Conservation (phyloP, 768 basidiomycete genomes). For the Leccinum subtestaceum region DNA sequence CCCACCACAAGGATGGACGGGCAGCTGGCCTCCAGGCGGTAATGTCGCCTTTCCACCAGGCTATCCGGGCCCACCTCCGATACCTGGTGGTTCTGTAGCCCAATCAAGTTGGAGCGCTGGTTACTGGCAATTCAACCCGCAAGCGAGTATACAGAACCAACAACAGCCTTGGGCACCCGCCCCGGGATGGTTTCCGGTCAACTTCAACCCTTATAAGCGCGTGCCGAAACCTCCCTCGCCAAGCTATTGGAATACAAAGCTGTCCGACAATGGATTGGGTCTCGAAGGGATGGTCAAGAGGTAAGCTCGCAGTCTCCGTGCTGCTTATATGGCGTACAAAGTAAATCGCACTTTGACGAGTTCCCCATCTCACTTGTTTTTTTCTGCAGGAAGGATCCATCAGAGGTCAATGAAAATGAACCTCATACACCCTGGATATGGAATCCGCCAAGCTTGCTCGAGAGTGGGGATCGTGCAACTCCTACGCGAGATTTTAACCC, state of each 20-base stretch:
- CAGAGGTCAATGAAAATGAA: slow-evolving; percentile 35
- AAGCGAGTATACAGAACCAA: slow-evolving; percentile 25
- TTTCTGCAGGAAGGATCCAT: slow-evolving; percentile 24
- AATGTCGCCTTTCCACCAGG: slow-evolving; percentile 31
- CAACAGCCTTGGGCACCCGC: slow-evolving; percentile 34
- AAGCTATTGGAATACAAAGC: slow-evolving; percentile 58
- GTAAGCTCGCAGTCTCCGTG: slow-evolving; percentile 38
- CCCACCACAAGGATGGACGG: slow-evolving; percentile 35
- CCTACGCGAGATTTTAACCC: slow-evolving; percentile 28
- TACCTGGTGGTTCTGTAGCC: slow-evolving; percentile 47
- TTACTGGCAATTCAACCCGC: slow-evolving; percentile 51
- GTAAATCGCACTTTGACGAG: slow-evolving; percentile 12
- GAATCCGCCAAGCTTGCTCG: slow-evolving; percentile 50
- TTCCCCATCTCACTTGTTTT: neutral
- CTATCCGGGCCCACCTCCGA: slow-evolving; percentile 51
- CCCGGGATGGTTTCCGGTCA: slow-evolving; percentile 29
- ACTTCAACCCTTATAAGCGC: slow-evolving; percentile 64
- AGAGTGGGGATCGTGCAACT: slow-evolving; percentile 27
- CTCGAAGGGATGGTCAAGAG: slow-evolving; percentile 59
- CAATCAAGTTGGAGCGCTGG: slow-evolving; percentile 50
- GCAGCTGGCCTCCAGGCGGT: slow-evolving; percentile 35
- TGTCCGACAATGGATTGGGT: slow-evolving; percentile 63
- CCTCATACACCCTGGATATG: slow-evolving; percentile 73
- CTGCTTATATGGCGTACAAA: neutral
- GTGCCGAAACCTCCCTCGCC: slow-evolving; percentile 57